Evolutionary conservation across 2,329 filamentous ascomycete species (phyloP).

Genomic region (Magnaporthiopsis incrustans): DNA sequence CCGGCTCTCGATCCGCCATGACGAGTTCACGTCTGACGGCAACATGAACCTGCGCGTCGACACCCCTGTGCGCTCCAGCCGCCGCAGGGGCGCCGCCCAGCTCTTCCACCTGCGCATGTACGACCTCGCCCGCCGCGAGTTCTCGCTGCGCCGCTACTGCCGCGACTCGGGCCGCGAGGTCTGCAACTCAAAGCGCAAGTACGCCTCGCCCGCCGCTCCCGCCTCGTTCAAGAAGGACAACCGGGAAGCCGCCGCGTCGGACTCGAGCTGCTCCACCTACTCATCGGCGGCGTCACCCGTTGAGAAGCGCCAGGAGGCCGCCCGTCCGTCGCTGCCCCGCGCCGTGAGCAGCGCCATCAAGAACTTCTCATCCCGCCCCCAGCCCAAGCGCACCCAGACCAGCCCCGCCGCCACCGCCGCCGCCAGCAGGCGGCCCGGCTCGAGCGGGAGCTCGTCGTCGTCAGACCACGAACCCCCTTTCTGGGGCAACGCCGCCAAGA

Average conservation of each 20-base stretch:
- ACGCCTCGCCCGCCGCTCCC: slow-evolving; percentile 50
- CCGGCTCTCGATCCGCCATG: slow-evolving; percentile 75
- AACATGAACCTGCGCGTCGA: slow-evolving; percentile 96
- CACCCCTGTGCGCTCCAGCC: slow-evolving; percentile 59
- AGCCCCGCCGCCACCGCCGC: slow-evolving; percentile 15
- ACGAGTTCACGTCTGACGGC: slow-evolving; percentile 81
- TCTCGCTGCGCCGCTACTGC: slow-evolving; percentile 85
- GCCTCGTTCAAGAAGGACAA: slow-evolving; percentile 29
- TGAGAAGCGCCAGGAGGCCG: slow-evolving; percentile 12
- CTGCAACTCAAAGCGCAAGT: slow-evolving; percentile 72
- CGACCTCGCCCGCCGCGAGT: slow-evolving; percentile 76
- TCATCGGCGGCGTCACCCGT: slow-evolving; percentile 9
- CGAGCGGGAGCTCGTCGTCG: slow-evolving; percentile 26
- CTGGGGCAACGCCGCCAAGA: slow-evolving; percentile 12
- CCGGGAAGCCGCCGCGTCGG: slow-evolving; percentile 21
- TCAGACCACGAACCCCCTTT: slow-evolving; percentile 22
- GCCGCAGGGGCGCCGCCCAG: slow-evolving; percentile 53
- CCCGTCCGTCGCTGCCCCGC: slow-evolving; percentile 32
- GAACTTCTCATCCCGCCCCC: slow-evolving; percentile 28
- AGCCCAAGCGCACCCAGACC: slow-evolving; percentile 28
- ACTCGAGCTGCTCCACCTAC: slow-evolving; percentile 6
- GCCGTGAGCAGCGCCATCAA: slow-evolving; percentile 41
- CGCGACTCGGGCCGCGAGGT: slow-evolving; percentile 89
- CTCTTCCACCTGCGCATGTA: slow-evolving; percentile 96
- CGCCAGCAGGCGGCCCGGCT: slow-evolving; percentile 6